Percentiles rank a stretch among this genome's conserved stretches.
These are phyloP conservation scores for Neocucurbitaria cava DNA, from an alignment of 2,329 filamentous ascomycete species.

Conservation along the genomic window DNA sequence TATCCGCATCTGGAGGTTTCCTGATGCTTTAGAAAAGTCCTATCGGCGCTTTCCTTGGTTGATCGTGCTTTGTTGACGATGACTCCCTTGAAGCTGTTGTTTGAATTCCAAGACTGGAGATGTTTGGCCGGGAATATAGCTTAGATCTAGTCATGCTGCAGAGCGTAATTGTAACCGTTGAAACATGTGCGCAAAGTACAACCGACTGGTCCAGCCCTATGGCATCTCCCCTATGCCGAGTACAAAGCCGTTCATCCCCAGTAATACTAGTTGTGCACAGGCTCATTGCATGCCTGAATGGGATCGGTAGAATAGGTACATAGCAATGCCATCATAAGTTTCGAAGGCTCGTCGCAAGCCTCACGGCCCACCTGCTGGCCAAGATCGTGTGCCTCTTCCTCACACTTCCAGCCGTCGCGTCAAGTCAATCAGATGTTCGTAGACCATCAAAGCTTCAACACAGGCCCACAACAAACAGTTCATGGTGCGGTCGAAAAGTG, in stretches of 20 bases:
- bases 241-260: neutral
- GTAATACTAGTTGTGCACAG: neutral
- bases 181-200: neutral
- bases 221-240: neutral
- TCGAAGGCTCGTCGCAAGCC: neutral
- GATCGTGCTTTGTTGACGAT: slow-evolving; percentile 3
- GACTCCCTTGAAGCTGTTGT: slow-evolving; percentile 20
- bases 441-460: slow-evolving; percentile 10
- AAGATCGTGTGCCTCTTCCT: neutral
- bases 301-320: neutral
- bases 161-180: slow-evolving; percentile 1
- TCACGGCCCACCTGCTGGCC: neutral
- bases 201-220: neutral
- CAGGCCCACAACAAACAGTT: slow-evolving; percentile 2
- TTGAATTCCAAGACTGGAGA: slow-evolving; percentile 35
- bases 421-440: slow-evolving; percentile 12
- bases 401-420: slow-evolving; percentile 25
- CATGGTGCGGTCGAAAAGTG: slow-evolving; percentile 3
- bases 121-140: slow-evolving; percentile 34
- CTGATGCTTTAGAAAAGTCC: slow-evolving; percentile 32
- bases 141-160: slow-evolving; percentile 2
- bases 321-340: neutral
- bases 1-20: slow-evolving; percentile 62
- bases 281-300: neutral
- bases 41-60: slow-evolving; percentile 16